Base-by-base conservation (phyloP, 2,329 filamentous ascomycete genomes). In the Penicillium psychrosexuale region DNA sequence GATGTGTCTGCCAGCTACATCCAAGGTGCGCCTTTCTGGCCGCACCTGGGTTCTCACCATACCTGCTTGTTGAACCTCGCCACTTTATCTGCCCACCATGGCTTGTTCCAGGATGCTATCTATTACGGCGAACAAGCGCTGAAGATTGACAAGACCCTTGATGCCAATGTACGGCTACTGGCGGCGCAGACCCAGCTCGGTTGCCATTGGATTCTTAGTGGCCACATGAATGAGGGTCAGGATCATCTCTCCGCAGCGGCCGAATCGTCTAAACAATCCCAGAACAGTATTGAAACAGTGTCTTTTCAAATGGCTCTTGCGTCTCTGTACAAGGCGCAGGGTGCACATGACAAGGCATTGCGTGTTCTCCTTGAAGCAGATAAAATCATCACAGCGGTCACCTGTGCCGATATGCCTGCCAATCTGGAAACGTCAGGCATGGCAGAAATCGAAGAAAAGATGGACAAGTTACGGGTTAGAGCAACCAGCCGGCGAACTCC, bases 51-150 rank as follows among this genome's bases (percentile, higher is more conserved):
- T 28, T 85, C 87, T 1, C 80, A 97, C 19, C 86, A 91, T 63
- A 82, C 84, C 30, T 84, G 86, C 53, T 77, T 96, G 13, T 74
- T 86, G 56, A 86, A 91, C 55, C 82, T 96, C 3, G 91, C 91
- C 0, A 82, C 82, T 4, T 78, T 96, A 1, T 96, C 92, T 63
- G 85, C 88, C 1, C 88, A 96, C 61, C 83, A 94, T 59, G 94
- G 94, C 28, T 83, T 96, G 74, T 90, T 91, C 60, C 86, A 90
- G 57, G 93, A 97, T 70, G 93, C 93, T 2, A 76, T 93, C 0
- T 94, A 92, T 69, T 95, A 96, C 63, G 87, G 88, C 1, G 88
- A 97, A 62, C 89, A 94, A 64, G 91, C 91, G 0, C 79, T 88
- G 51, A 90, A 88, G 65, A 83, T 96, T 56, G 90, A 90, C 22